These are phyloP conservation scores for Macrolepiota fuliginosa DNA, from an alignment of 768 basidiomycete species.

Conservation along the genomic window DNA sequence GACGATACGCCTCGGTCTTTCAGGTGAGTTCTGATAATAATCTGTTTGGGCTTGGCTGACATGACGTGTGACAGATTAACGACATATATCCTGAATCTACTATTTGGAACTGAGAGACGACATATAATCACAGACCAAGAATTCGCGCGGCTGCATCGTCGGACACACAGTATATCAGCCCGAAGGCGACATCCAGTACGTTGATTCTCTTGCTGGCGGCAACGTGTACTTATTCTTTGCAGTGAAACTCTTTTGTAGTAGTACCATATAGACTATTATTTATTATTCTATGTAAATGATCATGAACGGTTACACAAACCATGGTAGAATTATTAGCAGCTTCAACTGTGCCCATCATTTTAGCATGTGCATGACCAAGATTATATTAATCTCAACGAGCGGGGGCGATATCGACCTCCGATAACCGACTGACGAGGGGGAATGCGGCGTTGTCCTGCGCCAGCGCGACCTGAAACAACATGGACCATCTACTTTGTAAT, in stretches of 20 bases:
- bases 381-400: too few relatives aligned
- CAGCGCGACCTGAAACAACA: too few relatives aligned
- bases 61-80: neutral
- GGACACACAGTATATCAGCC: conserved; percentile 11
- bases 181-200: conserved; percentile 19
- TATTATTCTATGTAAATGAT: too few relatives aligned
- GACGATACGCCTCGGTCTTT: neutral
- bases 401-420: too few relatives aligned
- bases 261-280: neutral
- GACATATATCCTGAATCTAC: neutral
- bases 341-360: too few relatives aligned
- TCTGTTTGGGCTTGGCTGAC: neutral
- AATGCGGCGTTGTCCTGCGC: too few relatives aligned
- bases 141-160: conserved; percentile 7
- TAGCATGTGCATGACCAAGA: too few relatives aligned
- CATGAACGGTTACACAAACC: too few relatives aligned
- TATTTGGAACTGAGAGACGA: neutral
- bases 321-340: too few relatives aligned
- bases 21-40: neutral
- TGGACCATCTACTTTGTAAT: too few relatives aligned
- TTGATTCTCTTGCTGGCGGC: neutral
- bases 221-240: neutral
- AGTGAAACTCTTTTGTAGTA: conserved; percentile 3
- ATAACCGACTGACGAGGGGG: too few relatives aligned
- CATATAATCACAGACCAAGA: conserved; percentile 1